Base-by-base conservation (phyloP, 2,329 filamentous ascomycete species). In the Lizonia empirigonia region DNA sequence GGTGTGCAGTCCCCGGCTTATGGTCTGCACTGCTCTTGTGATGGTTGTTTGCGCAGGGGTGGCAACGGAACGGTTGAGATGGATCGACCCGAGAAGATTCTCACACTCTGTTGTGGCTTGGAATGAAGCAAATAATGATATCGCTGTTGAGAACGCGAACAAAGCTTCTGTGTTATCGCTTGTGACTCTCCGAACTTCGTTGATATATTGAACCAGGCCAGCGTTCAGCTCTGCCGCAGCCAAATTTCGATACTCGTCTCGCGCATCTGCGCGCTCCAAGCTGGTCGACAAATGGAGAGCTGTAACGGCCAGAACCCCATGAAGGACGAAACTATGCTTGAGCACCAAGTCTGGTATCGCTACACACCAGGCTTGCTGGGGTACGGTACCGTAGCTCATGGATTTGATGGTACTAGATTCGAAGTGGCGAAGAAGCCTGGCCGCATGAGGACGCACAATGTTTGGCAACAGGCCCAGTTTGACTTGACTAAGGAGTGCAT, bases 281-380 rank as follows among this genome's bases (percentile, higher is more conserved):
- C 67, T 40, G 18, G 68, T 71, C 10, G 74, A 73, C 19, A 77
- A 54, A 53, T 79, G 78, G 12, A 79, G 64, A n/a, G 75, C 73
- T 5, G 74, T 66, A 9, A 78, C 48, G 2, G 77, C 75, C 7
- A 79, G 58, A 4, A 79, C 68, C 10, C 73, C 74, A 49, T 77
- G 71, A 9, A 78, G 51, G 6, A 79, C 63, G 40, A 75, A 79
- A 2, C 65, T 59, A 51, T 76, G 68, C 6, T 68, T 69, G 19
- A 68, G 64, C 3, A 72, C 72, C 13, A 76, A 45, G 30, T 59
- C 50, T 38, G 65, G 64, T 23, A 76, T 54, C 18, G 50, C 50
- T n/a, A 47, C 36, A 16, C 54, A 60, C 65, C 63, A 70, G 22
- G 58, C 58, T 4, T 44, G 44, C 36, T 59, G 56, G 15, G 54